Percentiles rank a stretch among this genome's conserved stretches.
Conservation (phyloP, 306 rosid species). For the Vigna unguiculata region DNA sequence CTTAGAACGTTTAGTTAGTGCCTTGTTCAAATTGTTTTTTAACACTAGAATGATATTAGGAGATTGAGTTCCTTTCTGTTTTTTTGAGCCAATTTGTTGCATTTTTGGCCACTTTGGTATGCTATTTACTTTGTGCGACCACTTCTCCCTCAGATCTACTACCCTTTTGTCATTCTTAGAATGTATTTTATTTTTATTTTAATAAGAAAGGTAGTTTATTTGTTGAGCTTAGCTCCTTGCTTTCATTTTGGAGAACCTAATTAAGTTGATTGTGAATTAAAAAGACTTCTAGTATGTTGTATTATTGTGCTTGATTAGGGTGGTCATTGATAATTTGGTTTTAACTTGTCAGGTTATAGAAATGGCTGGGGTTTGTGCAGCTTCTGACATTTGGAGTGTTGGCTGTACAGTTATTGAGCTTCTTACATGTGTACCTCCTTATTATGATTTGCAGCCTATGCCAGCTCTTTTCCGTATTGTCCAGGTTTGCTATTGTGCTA, state of each 20-base stretch:
- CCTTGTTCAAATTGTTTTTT: constrained; percentile 22
- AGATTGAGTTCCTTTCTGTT: constrained; percentile 24
- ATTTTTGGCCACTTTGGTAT: neutral
- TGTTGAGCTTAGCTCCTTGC: constrained; percentile 36
- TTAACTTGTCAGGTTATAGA: constrained; percentile 85
- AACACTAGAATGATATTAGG: constrained; percentile 16
- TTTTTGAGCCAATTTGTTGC: neutral
- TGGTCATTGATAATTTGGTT: constrained; percentile 39
- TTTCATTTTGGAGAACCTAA: constrained; percentile 16
- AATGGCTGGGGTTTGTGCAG: constrained; percentile 99
- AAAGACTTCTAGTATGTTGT: constrained; percentile 34
- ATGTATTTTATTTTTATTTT: constrained; percentile 38
- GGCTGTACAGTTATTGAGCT: constrained; percentile 99
- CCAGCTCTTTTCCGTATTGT: constrained; percentile 99
- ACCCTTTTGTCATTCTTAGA: constrained; percentile 4
- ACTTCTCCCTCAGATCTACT: constrained; percentile 32
- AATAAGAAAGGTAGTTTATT: constrained; percentile 8
- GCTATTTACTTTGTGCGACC: constrained; percentile 34
- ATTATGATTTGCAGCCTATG: constrained; percentile 98
- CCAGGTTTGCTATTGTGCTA: constrained; percentile 65
- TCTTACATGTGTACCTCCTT: constrained; percentile 97
- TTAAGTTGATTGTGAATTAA: constrained; percentile 25
- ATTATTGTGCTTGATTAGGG: constrained; percentile 38
- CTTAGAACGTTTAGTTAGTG: constrained; percentile 29
- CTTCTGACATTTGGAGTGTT: constrained; percentile 99